These are phyloP conservation scores for Agaricus sinodeliciosus DNA, from an alignment of 768 basidiomycete genomes.

Conservation along the genomic window DNA sequence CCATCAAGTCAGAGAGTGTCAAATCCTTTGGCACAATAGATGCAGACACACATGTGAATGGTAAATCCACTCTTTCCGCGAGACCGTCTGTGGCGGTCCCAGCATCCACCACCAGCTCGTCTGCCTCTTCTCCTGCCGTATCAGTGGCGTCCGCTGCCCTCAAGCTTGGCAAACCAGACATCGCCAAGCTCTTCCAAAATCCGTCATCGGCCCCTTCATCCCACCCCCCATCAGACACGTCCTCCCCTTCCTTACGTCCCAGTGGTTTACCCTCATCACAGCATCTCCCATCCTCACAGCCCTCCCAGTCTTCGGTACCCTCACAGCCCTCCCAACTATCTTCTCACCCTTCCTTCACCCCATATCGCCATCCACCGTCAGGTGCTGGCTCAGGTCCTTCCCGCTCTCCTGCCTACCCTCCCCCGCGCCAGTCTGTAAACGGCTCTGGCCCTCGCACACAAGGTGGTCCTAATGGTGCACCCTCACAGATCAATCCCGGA, in stretches of 20 bases:
- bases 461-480: constrained; percentile 51
- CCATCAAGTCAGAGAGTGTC: constrained; percentile 67
- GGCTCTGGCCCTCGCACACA: constrained; percentile 51
- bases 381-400: constrained; percentile 44
- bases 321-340: constrained; percentile 39
- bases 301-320: constrained; percentile 27
- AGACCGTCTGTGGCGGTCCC: constrained; percentile 24
- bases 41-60: constrained; percentile 47
- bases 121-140: constrained; percentile 29
- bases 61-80: constrained; percentile 46
- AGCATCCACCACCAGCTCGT: constrained; percentile 25
- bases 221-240: constrained; percentile 44
- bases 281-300: constrained; percentile 21
- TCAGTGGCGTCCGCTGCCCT: constrained; percentile 27
- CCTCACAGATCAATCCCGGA: constrained; percentile 32
- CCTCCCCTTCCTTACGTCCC: constrained; percentile 52
- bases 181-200: constrained; percentile 57
- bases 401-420: constrained; percentile 57
- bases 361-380: constrained; percentile 37
- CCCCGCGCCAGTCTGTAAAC: constrained; percentile 49
- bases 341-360: constrained; percentile 44
- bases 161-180: constrained; percentile 42
- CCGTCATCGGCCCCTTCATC: constrained; percentile 45
- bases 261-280: constrained; percentile 40
- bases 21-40: constrained; percentile 81